These are phyloP conservation scores for Zygosaccharomyces bailii DNA, from an alignment of 805 yeast species.

Conservation along the genomic window DNA sequence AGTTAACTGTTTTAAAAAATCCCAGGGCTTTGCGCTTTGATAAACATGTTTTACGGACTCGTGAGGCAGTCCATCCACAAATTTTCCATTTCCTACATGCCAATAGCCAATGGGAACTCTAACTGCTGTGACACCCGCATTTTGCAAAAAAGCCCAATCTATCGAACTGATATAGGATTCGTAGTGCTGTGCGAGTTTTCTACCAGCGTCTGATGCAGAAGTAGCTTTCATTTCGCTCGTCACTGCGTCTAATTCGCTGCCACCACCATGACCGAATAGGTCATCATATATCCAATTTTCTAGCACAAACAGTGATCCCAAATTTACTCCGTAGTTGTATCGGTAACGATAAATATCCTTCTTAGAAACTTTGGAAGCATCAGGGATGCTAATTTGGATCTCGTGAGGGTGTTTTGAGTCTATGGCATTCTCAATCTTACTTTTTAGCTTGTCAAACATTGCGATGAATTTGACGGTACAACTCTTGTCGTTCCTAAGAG, in stretches of 20 bases:
- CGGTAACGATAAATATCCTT: conserved; percentile 56
- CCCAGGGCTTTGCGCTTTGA: conserved; percentile 62
- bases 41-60: conserved; percentile 54
- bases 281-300: conserved; percentile 76
- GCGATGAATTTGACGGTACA: no score
- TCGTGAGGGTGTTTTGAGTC: conserved; percentile 3
- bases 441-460: conserved; percentile 26
- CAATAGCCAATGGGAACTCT: conserved; percentile 92
- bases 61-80: conserved; percentile 57
- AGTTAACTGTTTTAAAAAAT: conserved; percentile 50
- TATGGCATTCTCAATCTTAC: conserved; percentile 22
- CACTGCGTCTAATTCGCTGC: conserved; percentile 73
- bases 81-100: conserved; percentile 67
- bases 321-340: conserved; percentile 75
- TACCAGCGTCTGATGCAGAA: conserved; percentile 54
- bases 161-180: conserved; percentile 52
- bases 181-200: conserved; percentile 64
- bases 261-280: conserved; percentile 56
- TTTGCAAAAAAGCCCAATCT: conserved; percentile 77
- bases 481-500: no score
- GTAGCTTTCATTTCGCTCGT: conserved; percentile 43
- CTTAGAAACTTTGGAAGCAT: conserved; percentile 37
- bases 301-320: conserved; percentile 75
- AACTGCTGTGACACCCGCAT: conserved; percentile 67
- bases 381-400: conserved; percentile 35